These are phyloP conservation scores for Stachybotrys chlorohalonatus DNA, from an alignment of 2,329 filamentous ascomycete genomes.

Conservation along the genomic window DNA sequence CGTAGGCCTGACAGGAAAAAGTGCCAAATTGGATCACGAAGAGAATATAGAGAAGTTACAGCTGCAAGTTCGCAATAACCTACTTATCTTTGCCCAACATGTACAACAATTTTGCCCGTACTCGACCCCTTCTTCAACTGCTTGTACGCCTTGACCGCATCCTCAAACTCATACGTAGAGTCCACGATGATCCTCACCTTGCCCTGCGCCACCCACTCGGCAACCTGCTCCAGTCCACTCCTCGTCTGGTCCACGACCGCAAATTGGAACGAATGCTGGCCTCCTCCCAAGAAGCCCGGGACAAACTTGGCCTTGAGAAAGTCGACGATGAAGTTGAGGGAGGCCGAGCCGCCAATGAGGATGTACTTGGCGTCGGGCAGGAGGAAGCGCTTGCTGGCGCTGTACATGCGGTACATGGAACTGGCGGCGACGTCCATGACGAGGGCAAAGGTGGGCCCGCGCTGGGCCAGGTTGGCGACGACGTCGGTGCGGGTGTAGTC, in stretches of 20 bases:
- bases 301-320: constrained; percentile 15
- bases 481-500: constrained; percentile 49
- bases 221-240: constrained; percentile 40
- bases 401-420: constrained; percentile 41
- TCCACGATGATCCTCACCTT: constrained; percentile 49
- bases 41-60: too few species aligned
- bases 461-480: constrained; percentile 32
- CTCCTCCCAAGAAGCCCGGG: constrained; percentile 27
- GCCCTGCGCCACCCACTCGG: constrained; percentile 45
- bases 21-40: too few species aligned
- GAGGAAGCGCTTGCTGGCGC: constrained; percentile 39
- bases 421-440: constrained; percentile 53
- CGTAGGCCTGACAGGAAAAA: too few species aligned
- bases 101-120: constrained; percentile 50
- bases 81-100: constrained; percentile 2
- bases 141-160: constrained; percentile 47
- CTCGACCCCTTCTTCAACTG: constrained; percentile 49
- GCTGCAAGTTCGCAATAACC: not conserved
- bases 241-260: constrained; percentile 28
- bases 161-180: constrained; percentile 44
- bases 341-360: constrained; percentile 35
- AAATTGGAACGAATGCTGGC: constrained; percentile 31
- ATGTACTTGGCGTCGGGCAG: constrained; percentile 37
- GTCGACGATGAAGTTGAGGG: constrained; percentile 12
- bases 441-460: constrained; percentile 37